Evolutionary conservation across 106 monocot species (phyloP), one percentile per base, ranked within the genome.

Genomic region (Platanthera guangdongensis): DNA sequence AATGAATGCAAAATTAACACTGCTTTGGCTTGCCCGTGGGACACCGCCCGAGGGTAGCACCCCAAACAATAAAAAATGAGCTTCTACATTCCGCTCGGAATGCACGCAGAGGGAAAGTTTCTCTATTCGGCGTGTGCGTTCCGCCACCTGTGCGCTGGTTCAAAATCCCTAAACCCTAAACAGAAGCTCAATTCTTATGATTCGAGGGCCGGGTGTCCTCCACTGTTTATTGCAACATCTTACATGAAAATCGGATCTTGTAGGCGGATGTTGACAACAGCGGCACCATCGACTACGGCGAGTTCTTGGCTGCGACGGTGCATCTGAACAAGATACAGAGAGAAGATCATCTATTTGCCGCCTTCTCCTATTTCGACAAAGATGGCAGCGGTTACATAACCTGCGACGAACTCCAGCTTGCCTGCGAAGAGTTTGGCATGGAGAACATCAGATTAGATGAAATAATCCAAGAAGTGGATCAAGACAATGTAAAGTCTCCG

Each of bases 261-360:
- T 80, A 96, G 95, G 95, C 95, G 0, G 95, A 96, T 81, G 93
- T 93, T 55, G 95, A 96, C 74, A 93, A 96, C 80, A 96, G 90
- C 13, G 95, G 95, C 51, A 93, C 93, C 16, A 96, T 96, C 76
- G 95, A 96, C 78, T 96, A 96, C 57, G 90, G 90, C 12, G 95
- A 96, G 78, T 96, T 96, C 64, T 72, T 96, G 74, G 95, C 95
- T 15, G 95, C 95, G 32, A 96, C 95, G 50, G 67, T 96, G 63
- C 95, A 96, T 79, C 53, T 93, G 45, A 96, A 96, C 82, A 96
- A 96, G 64, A 74, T 93, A 22, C 87, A 96, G 52, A 85, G 78
- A 71, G 88, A 90, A 75, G 90, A 96, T 50, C 90, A 96, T 77
- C 74, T 96, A 19, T 93, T 85, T 72, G 87, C 85, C 12, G 93